Base-by-base conservation (phyloP, 192 early-diverging fungal genomes). In the Piromyces sp. region DNA sequence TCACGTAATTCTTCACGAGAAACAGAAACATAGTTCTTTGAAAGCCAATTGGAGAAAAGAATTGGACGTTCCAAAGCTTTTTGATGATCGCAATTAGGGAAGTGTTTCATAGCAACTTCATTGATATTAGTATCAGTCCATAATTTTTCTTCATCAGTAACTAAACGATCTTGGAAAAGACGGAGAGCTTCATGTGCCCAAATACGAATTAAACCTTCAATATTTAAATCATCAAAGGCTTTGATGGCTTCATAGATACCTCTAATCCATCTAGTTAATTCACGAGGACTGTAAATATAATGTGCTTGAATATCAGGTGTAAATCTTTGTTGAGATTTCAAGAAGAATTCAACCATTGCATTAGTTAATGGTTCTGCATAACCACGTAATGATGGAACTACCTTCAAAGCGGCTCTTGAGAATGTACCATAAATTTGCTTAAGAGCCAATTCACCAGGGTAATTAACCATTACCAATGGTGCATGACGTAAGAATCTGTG, bases 181-280 rank as follows among this genome's bases (percentile, higher is more conserved):
- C 98, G 95, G 79, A 98, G 87, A 9, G 92, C 97, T 89, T 99
- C 98, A 85, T 99, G 98, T 13, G 96, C 96, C 97, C 96, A 99
- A 79, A 99, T 92, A 79, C 97, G 91, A 40, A 99, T 93, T 26
- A 99, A 86, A 5, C 94, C 95, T 84, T 98, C 95, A 9, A 95
- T 88, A 68, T 87, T 86, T 40, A 94, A 87, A 11, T 89, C 83
- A 81, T 99, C 98, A 79, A 94, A 86, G 17, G 94, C 91, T 78
- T 93, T 93, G 82, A 98, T 93, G 7, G 95, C 95, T 83, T 98
- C 97, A 86, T 92, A 97, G 36, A 99, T 97, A 85, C 97, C 98
- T 79, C 97, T 93, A 82, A 96, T 92, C 98, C 98, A 99, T 30
- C 98, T 93, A 2, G 97, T 99, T 84, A 99, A 90, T 90, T 99